Conservation (phyloP, 108 stramenopile species). For the Skeletonema menzelii region DNA sequence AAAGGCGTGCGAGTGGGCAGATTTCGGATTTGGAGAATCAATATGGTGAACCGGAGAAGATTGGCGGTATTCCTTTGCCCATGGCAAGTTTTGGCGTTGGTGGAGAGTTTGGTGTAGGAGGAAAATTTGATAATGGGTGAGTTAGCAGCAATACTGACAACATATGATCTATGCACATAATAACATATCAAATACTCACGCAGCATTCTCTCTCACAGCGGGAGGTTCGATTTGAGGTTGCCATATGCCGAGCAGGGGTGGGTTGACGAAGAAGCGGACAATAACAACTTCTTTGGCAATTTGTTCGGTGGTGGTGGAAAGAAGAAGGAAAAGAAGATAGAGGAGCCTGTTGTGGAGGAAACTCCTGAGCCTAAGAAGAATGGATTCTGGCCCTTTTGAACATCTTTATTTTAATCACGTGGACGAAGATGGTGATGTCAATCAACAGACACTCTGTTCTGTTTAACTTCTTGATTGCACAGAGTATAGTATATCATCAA, state of each 20-base stretch:
- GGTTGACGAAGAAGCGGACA: conserved; percentile 75
- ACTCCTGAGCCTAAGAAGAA: background rate
- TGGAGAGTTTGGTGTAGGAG: conserved; percentile 90
- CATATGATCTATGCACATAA: too few relatives aligned
- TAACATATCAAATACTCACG: too few relatives aligned
- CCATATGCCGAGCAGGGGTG: conserved; percentile 92
- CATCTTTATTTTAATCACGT: background rate
- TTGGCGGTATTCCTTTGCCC: conserved; percentile 89
- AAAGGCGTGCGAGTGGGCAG: conserved; percentile 67
- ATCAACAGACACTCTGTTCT: too few relatives aligned
- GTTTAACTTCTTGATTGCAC: too few relatives aligned
- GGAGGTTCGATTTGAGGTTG: conserved; percentile 87
- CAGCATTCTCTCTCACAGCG: too few relatives aligned
- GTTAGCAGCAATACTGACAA: too few relatives aligned
- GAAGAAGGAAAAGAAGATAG: conserved; percentile 13
- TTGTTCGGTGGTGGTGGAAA: conserved; percentile 57
- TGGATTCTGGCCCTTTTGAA: background rate
- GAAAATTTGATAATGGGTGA: conserved; percentile 96
- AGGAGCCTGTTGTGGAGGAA: background rate
- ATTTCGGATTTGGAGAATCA: conserved; percentile 87
- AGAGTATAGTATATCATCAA: too few relatives aligned
- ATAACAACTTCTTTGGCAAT: conserved; percentile 11
- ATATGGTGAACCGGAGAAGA: conserved; percentile 80
- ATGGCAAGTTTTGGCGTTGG: conserved; percentile 86
- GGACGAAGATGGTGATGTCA: too few relatives aligned